Percentiles rank a stretch among this genome's conserved stretches.
Evolutionary conservation across 2,329 filamentous ascomycete species (phyloP).

Genomic region (Colletotrichum salicis): DNA sequence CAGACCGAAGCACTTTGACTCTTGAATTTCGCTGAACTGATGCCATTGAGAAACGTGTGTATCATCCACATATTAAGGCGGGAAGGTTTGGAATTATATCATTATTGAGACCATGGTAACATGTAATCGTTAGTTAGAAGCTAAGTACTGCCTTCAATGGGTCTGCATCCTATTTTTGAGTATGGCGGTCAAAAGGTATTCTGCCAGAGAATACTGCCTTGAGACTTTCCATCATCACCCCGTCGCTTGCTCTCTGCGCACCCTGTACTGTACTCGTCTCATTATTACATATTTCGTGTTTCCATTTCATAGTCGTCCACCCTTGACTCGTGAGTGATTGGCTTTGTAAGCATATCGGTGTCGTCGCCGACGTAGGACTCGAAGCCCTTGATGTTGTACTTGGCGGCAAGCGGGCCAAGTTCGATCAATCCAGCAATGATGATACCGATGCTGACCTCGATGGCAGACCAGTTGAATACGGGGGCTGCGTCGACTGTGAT

Average conservation of each 20-base stretch:
- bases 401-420: constrained; percentile 26
- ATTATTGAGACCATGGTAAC: neutral
- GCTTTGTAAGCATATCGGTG: neutral
- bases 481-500: constrained; percentile 18
- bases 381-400: constrained; percentile 19
- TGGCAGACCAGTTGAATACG: constrained; percentile 27
- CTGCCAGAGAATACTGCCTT: neutral
- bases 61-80: neutral
- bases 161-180: neutral
- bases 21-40: too few species aligned
- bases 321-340: neutral
- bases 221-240: neutral
- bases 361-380: constrained; percentile 6
- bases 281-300: neutral
- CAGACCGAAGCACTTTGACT: too few species aligned
- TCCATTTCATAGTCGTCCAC: constrained; percentile 11
- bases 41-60: too few species aligned
- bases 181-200: neutral
- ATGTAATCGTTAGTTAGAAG: neutral
- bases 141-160: neutral
- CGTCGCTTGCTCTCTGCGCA: neutral
- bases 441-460: constrained; percentile 28
- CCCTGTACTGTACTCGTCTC: neutral
- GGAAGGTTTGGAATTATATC: neutral
- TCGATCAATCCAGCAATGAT: constrained; percentile 27